A percentile compares a stretch with the other conserved stretches of the same genome.
Evolutionary conservation across 2,329 filamentous ascomycete species (phyloP).

Genomic region (Pseudogymnoascus destructans): DNA sequence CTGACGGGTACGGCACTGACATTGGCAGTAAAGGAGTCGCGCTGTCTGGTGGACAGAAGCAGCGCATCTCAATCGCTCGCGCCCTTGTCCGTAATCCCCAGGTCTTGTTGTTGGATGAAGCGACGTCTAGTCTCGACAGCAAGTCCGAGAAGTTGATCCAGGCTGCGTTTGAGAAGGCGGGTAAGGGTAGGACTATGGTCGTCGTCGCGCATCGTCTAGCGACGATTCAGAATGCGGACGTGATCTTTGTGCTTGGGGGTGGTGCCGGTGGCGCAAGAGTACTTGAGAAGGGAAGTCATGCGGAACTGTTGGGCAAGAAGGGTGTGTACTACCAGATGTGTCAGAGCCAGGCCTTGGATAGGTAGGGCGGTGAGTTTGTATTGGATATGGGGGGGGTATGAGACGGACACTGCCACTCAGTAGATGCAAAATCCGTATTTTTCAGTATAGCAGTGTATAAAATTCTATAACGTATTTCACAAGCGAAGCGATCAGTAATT

Average conservation of each 20-base stretch:
- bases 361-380: not conserved
- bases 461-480: not conserved
- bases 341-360: slow-evolving; percentile 12
- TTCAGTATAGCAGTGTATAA: not conserved
- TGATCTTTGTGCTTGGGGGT: slow-evolving; percentile 63
- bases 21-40: slow-evolving; percentile 34
- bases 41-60: slow-evolving; percentile 41
- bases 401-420: not conserved
- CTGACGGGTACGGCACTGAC: slow-evolving; percentile 36
- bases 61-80: slow-evolving; percentile 41
- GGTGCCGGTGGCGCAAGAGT: slow-evolving; percentile 23
- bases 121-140: slow-evolving; percentile 42
- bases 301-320: slow-evolving; percentile 31
- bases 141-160: slow-evolving; percentile 47
- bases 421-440: not conserved
- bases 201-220: slow-evolving; percentile 67
- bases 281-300: slow-evolving; percentile 39
- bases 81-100: slow-evolving; percentile 39
- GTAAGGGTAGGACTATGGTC: slow-evolving; percentile 50
- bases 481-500: too few species aligned
- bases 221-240: slow-evolving; percentile 65
- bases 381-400: not conserved
- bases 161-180: slow-evolving; percentile 51
- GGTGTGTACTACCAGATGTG: slow-evolving; percentile 31
- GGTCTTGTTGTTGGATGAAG: slow-evolving; percentile 45